Percentiles rank a stretch among this genome's conserved stretches.
These are phyloP conservation scores for Vitis hybrid DNA, from an alignment of 177 flowering plant genomes.

Conservation along the genomic window DNA sequence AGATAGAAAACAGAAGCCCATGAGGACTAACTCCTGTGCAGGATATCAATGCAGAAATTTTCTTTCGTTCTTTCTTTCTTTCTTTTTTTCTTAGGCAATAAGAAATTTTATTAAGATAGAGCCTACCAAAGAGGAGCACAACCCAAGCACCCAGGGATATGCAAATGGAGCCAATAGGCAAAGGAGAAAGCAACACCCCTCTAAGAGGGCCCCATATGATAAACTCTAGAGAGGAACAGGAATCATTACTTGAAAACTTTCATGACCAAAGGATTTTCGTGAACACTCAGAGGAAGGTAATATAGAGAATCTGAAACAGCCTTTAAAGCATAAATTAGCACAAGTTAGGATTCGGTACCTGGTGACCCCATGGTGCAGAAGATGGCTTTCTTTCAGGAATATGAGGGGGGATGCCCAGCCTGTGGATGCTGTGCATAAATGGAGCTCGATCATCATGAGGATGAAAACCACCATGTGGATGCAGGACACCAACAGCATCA, in stretches of 20 bases:
- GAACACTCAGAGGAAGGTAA: not conserved
- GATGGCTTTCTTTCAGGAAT: slow-evolving; percentile 61
- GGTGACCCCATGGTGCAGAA: slow-evolving; percentile 67
- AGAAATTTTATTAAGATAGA: not conserved
- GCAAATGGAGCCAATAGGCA: too few relatives aligned
- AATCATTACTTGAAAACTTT: too few relatives aligned
- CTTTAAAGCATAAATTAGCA: not conserved
- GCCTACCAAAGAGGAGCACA: too few relatives aligned
- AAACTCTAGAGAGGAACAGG: too few relatives aligned
- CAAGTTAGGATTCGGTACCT: slow-evolving; percentile 38
- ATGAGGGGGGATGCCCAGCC: slow-evolving; percentile 62
- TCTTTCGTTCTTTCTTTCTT: too few relatives aligned
- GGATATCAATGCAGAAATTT: too few relatives aligned
- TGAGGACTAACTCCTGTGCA: not conserved
- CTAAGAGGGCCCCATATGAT: too few relatives aligned
- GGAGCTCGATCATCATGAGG: slow-evolving; percentile 62
- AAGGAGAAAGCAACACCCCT: too few relatives aligned
- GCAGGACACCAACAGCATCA: slow-evolving; percentile 50
- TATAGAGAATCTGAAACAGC: not conserved
- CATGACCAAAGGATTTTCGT: too few relatives aligned
- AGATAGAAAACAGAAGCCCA: not conserved
- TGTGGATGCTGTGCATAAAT: slow-evolving; percentile 58
- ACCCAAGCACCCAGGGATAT: too few relatives aligned
- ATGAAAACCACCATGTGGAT: slow-evolving; percentile 54
- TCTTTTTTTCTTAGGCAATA: too few relatives aligned